Percentiles rank a stretch among this genome's conserved stretches.
Conservation (phyloP, 1,139 yeast species). For the Pichia sp. region DNA sequence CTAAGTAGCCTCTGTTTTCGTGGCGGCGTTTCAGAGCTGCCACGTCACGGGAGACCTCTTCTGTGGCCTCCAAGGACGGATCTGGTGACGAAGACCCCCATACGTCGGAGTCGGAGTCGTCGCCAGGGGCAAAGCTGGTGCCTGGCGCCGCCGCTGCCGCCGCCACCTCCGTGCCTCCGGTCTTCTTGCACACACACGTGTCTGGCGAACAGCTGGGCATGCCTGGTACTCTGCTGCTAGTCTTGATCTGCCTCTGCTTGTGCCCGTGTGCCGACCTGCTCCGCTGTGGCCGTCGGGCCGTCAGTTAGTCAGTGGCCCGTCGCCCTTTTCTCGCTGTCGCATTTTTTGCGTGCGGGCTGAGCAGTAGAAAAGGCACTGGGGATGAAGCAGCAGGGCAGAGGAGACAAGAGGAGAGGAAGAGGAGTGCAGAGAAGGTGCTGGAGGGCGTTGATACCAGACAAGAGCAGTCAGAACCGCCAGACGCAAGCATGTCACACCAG, state of each 20-base stretch:
- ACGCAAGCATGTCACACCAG: slow-evolving; percentile 27
- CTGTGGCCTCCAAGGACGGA: neutral
- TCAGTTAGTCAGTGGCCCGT: too few relatives aligned
- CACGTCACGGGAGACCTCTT: slow-evolving; percentile 12
- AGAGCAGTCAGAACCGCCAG: neutral
- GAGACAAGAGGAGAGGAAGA: too few relatives aligned
- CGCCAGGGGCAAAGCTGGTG: slow-evolving; percentile 6
- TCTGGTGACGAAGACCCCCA: neutral
- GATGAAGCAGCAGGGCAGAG: too few relatives aligned
- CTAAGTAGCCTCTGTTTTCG: slow-evolving; percentile 76
- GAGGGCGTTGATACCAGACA: neutral
- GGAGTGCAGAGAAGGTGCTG: neutral
- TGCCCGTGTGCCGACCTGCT: too few relatives aligned
- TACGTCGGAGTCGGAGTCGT: slow-evolving; percentile 16
- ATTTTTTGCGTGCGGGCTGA: too few relatives aligned
- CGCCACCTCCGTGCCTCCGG: neutral
- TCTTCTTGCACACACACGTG: neutral
- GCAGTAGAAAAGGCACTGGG: too few relatives aligned
- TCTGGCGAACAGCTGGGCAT: neutral
- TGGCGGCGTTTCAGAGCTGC: slow-evolving; percentile 55
- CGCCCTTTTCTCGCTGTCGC: too few relatives aligned
- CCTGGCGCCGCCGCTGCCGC: neutral
- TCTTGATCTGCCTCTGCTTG: too few relatives aligned
- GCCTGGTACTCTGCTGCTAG: neutral
- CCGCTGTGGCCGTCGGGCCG: too few relatives aligned